These are phyloP conservation scores for Eimeria praecox DNA, from an alignment of 169 alveolate species.

Conservation along the genomic window DNA sequence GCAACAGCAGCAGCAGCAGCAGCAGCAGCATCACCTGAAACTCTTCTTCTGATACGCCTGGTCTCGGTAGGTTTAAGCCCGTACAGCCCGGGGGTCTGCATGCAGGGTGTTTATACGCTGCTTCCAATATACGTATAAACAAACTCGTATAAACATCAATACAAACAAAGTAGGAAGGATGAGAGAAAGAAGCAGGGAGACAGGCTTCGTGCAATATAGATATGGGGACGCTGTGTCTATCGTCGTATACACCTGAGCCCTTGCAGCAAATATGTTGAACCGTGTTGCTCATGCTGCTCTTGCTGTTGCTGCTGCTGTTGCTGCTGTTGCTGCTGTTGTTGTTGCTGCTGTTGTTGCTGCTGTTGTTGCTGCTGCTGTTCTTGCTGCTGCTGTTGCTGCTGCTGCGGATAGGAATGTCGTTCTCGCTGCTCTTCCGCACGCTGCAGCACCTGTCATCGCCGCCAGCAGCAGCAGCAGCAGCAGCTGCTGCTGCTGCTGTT, in stretches of 20 bases:
- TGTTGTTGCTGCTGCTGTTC: too few species aligned
- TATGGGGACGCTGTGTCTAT: background rate
- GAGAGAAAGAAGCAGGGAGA: background rate
- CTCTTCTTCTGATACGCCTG: slow-evolving; percentile 71
- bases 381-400: too few species aligned
- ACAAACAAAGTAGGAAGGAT: slow-evolving; percentile 8
- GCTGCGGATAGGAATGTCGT: too few species aligned
- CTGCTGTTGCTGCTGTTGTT: background rate
- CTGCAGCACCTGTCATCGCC: too few species aligned
- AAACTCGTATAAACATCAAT: slow-evolving; percentile 27
- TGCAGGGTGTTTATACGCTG: slow-evolving; percentile 76
- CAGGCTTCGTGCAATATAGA: background rate
- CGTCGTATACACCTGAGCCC: background rate
- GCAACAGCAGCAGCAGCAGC: slow-evolving; percentile 14
- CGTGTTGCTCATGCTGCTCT: slow-evolving; percentile 32
- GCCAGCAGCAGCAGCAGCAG: background rate
- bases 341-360: background rate
- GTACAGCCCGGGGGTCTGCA: slow-evolving; percentile 81
- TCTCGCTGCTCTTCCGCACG: too few species aligned
- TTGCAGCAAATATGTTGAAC: too few species aligned
- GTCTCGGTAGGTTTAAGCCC: slow-evolving; percentile 63
- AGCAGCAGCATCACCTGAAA: slow-evolving; percentile 52
- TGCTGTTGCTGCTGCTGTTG: slow-evolving; percentile 1
- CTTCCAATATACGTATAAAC: slow-evolving; percentile 62
- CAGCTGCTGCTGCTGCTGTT: background rate